Evolutionary conservation across 495 filamentous ascomycete species (phyloP), one percentile per base, ranked within the genome.

Genomic region (Opeltia flavorubescens): DNA sequence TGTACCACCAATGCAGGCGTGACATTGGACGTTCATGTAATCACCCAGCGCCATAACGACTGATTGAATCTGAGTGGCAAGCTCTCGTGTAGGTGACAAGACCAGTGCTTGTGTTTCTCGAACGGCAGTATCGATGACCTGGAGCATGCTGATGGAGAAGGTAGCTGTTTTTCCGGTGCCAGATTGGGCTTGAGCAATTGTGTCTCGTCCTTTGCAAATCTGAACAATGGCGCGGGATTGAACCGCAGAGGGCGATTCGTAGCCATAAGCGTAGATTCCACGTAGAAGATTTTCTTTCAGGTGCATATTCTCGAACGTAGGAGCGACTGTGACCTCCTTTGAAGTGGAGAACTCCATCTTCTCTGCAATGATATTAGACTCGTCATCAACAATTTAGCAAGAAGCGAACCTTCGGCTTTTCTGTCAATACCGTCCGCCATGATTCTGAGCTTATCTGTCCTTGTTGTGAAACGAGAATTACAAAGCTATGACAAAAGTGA

Each of bases 21-120:
- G 91, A 66, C 93, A 96, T 65, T 99, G 86, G 2, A 96, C 84
- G 60, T 96, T 99, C 93, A 96, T 96, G 72, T 93, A 99, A 62
- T 99, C 91, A 43, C 91, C 91, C 25, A 99, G 80, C 13, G 89
- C 91, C 74, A 96, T 86, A 54, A 99, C 80, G 44, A 99, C 91
- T 39, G 86, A 93, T 61, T 96, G 91, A 55, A 99, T 99, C 64
- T 99, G 91, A 45, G 87, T 91, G 29, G 91, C 91, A 46, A 99
- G 76, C 80, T 99, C 91, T 52, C 91, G 87, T 43, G 91, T 99
- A 8, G 91, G 91, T 17, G 91, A 89, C n/a, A 99, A 81, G 21
- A 99, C 87, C 29, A 99, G 78, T 11, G 89, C 91, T 70, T 96
- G 89, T 45, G 83, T 89, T 63, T 91, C 81, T 50, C 87, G 81